Conservation (phyloP, 768 basidiomycete genomes). For the Mycena venus region DNA sequence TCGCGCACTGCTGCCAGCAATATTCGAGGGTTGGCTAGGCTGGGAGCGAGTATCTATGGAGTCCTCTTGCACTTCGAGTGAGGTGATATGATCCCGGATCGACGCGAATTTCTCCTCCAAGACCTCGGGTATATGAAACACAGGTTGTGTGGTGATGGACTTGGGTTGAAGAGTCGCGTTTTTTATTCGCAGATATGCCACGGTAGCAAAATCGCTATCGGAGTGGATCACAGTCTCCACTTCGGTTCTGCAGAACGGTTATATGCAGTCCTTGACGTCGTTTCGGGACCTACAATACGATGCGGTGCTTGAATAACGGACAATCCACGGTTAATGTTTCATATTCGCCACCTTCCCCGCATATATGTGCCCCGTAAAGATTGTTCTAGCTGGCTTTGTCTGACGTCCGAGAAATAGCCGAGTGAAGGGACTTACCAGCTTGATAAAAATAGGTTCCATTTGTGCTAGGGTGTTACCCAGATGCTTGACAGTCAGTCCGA, state of each 20-base stretch:
- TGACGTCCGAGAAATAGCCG: background rate
- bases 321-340: slow-evolving; percentile 94
- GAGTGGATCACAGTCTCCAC: slow-evolving; percentile 83
- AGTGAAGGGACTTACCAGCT: slow-evolving; percentile 71
- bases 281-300: slow-evolving; percentile 70
- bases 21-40: background rate
- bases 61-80: background rate
- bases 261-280: background rate
- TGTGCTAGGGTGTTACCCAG: slow-evolving; percentile 82
- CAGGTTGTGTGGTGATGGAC: slow-evolving; percentile 5
- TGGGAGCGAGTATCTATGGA: background rate
- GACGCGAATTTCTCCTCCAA: slow-evolving; percentile 60
- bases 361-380: slow-evolving; percentile 91
- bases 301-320: slow-evolving; percentile 85
- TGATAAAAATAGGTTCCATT: slow-evolving; percentile 80
- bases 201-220: slow-evolving; percentile 87
- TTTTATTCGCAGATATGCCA: slow-evolving; percentile 91
- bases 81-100: slow-evolving; percentile 41
- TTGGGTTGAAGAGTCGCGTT: slow-evolving; percentile 76
- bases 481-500: slow-evolving; percentile 83
- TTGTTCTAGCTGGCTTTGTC: slow-evolving; percentile 64
- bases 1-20: slow-evolving; percentile 15
- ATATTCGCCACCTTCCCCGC: slow-evolving; percentile 99
- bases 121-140: slow-evolving; percentile 61
- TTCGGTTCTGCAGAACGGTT: slow-evolving; percentile 59